Percentiles rank a stretch among this genome's conserved stretches.
Evolutionary conservation across 2,329 filamentous ascomycete genomes (phyloP).

Genomic region (Cladosporium oxysporum): DNA sequence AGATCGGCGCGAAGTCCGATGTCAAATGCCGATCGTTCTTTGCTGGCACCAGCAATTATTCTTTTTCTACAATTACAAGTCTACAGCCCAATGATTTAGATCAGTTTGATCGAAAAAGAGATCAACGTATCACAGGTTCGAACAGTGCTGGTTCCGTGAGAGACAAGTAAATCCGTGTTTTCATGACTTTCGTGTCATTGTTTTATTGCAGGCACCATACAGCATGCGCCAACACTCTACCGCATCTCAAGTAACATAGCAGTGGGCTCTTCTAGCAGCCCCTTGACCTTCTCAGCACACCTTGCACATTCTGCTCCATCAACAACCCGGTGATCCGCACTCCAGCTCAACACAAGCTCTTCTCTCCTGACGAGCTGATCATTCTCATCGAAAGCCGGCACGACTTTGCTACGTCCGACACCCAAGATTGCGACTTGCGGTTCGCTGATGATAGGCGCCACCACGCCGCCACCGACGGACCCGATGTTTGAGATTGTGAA

Average conservation of each 20-base stretch:
- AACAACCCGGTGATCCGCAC: constrained; percentile 89
- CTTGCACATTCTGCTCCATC: constrained; percentile 94
- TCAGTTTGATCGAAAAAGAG: not conserved
- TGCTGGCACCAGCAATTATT: not conserved
- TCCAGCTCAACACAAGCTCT: constrained; percentile 92
- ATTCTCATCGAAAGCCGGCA: constrained; percentile 71
- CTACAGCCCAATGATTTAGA: not conserved
- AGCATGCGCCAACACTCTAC: constrained; percentile 40
- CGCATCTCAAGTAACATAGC: constrained; percentile 81
- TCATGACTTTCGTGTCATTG: not conserved
- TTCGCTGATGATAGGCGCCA: constrained; percentile 87
- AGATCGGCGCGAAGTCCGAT: not conserved
- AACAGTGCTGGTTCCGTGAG: not conserved
- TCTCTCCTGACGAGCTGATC: constrained; percentile 70
- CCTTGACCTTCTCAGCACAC: constrained; percentile 78
- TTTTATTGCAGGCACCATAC: not conserved
- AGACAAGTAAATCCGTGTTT: not conserved
- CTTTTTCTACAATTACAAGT: not conserved
- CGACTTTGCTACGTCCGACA: constrained; percentile 74
- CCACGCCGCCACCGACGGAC: constrained; percentile 88
- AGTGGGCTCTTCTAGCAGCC: constrained; percentile 80
- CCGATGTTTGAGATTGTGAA: constrained; percentile 98
- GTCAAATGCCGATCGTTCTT: constrained; percentile 8
- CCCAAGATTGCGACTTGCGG: constrained; percentile 91
- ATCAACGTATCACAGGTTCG: not conserved